Evolutionary conservation across 768 basidiomycete species (phyloP), one percentile per base, ranked within the genome.

Genomic region (Trametes meyenii): DNA sequence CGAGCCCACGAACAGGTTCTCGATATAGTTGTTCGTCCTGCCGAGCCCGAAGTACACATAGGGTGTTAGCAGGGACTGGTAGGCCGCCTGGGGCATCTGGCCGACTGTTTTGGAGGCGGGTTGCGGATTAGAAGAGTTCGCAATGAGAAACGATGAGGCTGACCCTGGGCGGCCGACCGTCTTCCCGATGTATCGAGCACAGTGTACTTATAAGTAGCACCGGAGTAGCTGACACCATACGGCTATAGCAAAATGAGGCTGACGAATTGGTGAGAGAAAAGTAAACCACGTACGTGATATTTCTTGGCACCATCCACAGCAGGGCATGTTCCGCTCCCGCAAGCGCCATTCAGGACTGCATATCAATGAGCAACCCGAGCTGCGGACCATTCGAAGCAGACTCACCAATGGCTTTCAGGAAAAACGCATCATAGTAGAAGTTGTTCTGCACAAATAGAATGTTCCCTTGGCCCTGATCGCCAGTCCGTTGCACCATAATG

Each of bases 21-120:
- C 97, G 69, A 99, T 95, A 76, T 99, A 99, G 73, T 99, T 99
- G 75, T 99, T 99, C 16, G 96, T 98, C 43, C 97, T 86, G 0
- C 96, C 97, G 8, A 99, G 86, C 1, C 97, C 96, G 70, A 98
- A 92, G 82, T 95, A 97, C 1, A 94, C 85, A 70, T 98, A 98
- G 0, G 97, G 97, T 0, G 93, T 88, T 56, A 89, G 85, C 11
- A 98, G 82, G 14, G 96, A 81, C 55, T 96, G 91, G 74, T 98
- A 98, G 0, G 92, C 85, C 2, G 95, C 92, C 71, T 96, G 94
- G 3, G 97, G 88, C 5, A 98, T 85, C 74, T 99, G 96, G 8
- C 88, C 90, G 55, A 97, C 94, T 94, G 68, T 39, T n/a, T 33
- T 35, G n/a, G 24, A 44, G 40, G 54, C 42, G 50, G 43, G 56